Conservation (phyloP, 345 rosid genomes). For the Nephelium lappaceum region DNA sequence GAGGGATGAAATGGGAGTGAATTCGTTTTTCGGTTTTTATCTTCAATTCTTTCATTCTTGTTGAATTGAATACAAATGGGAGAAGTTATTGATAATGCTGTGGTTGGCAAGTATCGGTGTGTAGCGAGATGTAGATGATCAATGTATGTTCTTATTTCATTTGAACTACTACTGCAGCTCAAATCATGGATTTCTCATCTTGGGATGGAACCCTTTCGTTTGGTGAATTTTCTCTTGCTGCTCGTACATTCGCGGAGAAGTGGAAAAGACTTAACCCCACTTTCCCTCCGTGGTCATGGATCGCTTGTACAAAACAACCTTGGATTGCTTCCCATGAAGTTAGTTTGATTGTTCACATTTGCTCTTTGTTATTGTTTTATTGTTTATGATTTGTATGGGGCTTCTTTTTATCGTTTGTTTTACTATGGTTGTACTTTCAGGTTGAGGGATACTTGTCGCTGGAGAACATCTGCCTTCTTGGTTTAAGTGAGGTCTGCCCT, state of each 20-base stretch:
- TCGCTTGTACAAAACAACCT: conserved; percentile 42
- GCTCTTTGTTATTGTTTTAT: neutral
- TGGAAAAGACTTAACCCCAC: conserved; percentile 49
- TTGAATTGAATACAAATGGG: neutral
- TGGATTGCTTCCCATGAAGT: conserved; percentile 42
- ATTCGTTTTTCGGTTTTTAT: neutral
- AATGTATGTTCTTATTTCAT: neutral
- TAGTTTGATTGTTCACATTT: conserved; percentile 10
- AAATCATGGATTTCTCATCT: conserved; percentile 28
- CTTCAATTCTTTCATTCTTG: neutral
- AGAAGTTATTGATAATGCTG: neutral
- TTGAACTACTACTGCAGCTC: conserved; percentile 3
- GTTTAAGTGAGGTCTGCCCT: conserved; percentile 43
- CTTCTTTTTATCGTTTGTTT: neutral
- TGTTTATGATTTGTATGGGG: neutral
- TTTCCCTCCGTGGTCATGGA: conserved; percentile 67
- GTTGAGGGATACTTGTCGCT: conserved; percentile 65
- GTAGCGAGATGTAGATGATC: neutral
- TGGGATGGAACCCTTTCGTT: conserved; percentile 64
- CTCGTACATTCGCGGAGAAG: conserved; percentile 47
- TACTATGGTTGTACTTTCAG: conserved; percentile 24
- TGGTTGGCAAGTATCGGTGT: neutral
- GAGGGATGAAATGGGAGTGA: neutral
- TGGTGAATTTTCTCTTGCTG: conserved; percentile 49
- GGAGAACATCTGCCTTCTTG: conserved; percentile 49